These are phyloP conservation scores for Puccinia novopanici DNA, from an alignment of 1,284 basidiomycete species.

Conservation along the genomic window DNA sequence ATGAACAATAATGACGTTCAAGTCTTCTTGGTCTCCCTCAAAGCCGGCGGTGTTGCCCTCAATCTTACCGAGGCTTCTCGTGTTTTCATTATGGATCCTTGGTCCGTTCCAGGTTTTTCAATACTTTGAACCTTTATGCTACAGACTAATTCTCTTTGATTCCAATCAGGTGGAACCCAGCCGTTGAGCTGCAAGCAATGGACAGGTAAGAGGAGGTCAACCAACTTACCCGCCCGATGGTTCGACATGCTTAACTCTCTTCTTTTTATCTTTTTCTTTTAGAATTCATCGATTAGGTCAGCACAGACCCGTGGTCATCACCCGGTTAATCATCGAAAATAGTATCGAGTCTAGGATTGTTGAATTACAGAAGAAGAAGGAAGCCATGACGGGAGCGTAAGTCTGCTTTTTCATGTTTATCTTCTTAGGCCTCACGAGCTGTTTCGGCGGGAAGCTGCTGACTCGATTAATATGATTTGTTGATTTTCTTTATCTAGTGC, in stretches of 20 bases:
- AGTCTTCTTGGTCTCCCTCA: conserved; percentile 89
- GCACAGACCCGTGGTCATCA: conserved; percentile 85
- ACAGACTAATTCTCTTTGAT: background rate
- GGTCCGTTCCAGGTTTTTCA: conserved; percentile 56
- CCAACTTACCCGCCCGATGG: too few relatives aligned
- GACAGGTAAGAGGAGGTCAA: conserved; percentile 38
- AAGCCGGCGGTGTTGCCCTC: conserved; percentile 92
- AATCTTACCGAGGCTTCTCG: conserved; percentile 90
- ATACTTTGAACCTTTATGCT: background rate
- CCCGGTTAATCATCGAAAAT: conserved; percentile 92
- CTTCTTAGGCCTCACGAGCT: background rate
- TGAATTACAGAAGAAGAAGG: conserved; percentile 58
- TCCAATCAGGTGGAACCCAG: conserved; percentile 49
- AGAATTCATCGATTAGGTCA: conserved; percentile 77
- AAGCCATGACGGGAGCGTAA: conserved; percentile 57
- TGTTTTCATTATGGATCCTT: conserved; percentile 59
- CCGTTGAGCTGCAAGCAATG: conserved; percentile 51
- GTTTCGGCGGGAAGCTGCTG: background rate
- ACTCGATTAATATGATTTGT: background rate
- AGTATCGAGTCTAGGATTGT: conserved; percentile 89
- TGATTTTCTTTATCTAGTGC: conserved; percentile 27
- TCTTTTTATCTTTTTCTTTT: background rate
- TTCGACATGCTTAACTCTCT: background rate
- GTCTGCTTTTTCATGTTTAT: conserved; percentile 2
- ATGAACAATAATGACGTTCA: conserved; percentile 72